These are phyloP conservation scores for Ganoderma boninense DNA, from an alignment of 1,284 basidiomycete genomes.

Conservation along the genomic window DNA sequence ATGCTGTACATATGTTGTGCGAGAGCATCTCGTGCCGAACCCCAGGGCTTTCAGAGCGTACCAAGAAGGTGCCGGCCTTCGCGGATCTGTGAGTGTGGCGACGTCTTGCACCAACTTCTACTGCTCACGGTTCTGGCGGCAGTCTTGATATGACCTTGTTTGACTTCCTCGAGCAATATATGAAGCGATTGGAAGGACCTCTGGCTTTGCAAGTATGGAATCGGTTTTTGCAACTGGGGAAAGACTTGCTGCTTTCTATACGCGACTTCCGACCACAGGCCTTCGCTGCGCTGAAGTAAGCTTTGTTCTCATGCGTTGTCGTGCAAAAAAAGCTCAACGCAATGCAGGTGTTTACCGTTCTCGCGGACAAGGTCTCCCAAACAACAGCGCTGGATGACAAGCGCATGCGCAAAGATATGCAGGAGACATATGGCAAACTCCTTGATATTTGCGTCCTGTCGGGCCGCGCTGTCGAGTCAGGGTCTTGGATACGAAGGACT, in stretches of 20 bases:
- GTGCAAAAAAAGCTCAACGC: not conserved
- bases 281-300: conserved; percentile 79
- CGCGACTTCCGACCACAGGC: conserved; percentile 75
- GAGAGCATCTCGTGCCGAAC: conserved; percentile 78
- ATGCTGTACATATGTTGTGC: conserved; percentile 89
- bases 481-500: conserved; percentile 80
- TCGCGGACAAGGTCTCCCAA: conserved; percentile 88
- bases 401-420: conserved; percentile 88
- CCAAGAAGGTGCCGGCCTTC: conserved; percentile 65
- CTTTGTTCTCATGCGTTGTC: not conserved
- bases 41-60: conserved; percentile 60
- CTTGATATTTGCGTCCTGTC: conserved; percentile 86
- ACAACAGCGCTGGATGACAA: conserved; percentile 92
- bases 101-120: conserved; percentile 8
- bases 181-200: conserved; percentile 87
- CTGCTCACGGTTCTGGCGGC: conserved; percentile 15
- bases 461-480: conserved; percentile 77
- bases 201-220: conserved; percentile 93
- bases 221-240: conserved; percentile 80
- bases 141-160: conserved; percentile 79
- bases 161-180: conserved; percentile 89
- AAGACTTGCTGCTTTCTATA: conserved; percentile 74
- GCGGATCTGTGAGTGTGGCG: conserved; percentile 65
- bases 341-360: conserved; percentile 72
- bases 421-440: conserved; percentile 90